Evolutionary conservation across 148 eudicot species (phyloP).

Genomic region (Rhododendron mucronatum): DNA sequence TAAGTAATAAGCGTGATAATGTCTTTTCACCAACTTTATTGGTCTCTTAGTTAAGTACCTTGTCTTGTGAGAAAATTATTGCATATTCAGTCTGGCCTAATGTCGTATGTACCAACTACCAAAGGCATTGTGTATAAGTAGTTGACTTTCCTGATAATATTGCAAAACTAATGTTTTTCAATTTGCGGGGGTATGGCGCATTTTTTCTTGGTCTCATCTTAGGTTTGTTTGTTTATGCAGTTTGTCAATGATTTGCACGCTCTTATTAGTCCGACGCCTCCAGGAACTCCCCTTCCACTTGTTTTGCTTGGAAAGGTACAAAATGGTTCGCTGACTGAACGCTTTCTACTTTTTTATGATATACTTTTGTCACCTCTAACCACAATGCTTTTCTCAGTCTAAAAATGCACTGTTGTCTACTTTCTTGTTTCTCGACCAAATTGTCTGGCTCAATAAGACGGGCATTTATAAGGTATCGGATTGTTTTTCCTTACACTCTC

Average conservation of each 20-base stretch:
- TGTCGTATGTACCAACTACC: neutral
- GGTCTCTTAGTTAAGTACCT: neutral
- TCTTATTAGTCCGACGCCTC: constrained; percentile 77
- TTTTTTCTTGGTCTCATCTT: neutral
- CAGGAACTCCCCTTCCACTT: constrained; percentile 85
- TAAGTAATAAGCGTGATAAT: neutral
- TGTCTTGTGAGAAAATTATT: neutral
- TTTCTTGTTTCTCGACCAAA: constrained; percentile 93
- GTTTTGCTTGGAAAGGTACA: constrained; percentile 83
- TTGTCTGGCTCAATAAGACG: constrained; percentile 91
- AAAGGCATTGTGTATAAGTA: neutral
- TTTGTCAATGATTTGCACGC: constrained; percentile 91
- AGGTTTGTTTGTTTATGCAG: constrained; percentile 28
- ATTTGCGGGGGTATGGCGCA: neutral
- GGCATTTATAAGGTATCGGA: constrained; percentile 87
- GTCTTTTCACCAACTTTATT: neutral
- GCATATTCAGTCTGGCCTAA: neutral
- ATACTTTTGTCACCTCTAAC: constrained; percentile 9
- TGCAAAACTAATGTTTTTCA: neutral
- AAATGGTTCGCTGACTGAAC: neutral
- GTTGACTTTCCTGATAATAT: neutral
- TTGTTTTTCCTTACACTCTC: neutral
- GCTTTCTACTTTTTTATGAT: neutral
- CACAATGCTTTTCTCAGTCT: constrained; percentile 47
- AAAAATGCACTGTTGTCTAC: constrained; percentile 93